Percentiles rank a stretch among this genome's conserved stretches.
These are phyloP conservation scores for Oligophagozyma castellii DNA, from an alignment of 1,139 yeast genomes.

Conservation along the genomic window DNA sequence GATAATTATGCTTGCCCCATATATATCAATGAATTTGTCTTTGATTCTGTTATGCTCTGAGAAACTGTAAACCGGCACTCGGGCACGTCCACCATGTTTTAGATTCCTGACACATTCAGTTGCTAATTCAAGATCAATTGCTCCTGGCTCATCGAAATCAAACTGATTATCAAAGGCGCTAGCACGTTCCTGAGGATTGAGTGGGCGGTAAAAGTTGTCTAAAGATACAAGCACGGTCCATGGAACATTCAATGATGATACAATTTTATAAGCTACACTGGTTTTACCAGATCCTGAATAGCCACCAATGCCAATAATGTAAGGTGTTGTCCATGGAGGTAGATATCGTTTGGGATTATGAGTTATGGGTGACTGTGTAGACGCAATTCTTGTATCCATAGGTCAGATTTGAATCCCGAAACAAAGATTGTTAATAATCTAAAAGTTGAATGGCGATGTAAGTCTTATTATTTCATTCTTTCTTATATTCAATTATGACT, in stretches of 20 bases:
- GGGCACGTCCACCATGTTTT: conserved; percentile 48
- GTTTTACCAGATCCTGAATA: conserved; percentile 94
- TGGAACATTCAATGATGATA: conserved; percentile 71
- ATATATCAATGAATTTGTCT: conserved; percentile 55
- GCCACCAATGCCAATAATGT: conserved; percentile 90
- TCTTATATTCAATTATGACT: no score
- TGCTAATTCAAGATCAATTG: conserved; percentile 66
- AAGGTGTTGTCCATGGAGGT: conserved; percentile 96
- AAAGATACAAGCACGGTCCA: conserved; percentile 90
- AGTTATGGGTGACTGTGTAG: conserved; percentile 6
- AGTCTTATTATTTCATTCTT: no score
- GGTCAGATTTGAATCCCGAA: no score
- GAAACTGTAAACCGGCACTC: conserved; percentile 82
- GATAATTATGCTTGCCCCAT: conserved; percentile 88
- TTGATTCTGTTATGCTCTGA: conserved; percentile 54
- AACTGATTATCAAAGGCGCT: conserved; percentile 53
- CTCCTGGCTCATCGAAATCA: conserved; percentile 79
- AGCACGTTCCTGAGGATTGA: conserved; percentile 44
- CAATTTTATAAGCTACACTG: conserved; percentile 74
- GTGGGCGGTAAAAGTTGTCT: conserved; percentile 80
- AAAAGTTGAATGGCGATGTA: no score
- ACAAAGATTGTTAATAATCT: no score
- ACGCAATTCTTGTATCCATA: conserved; percentile 11
- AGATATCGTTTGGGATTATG: conserved; percentile 31
- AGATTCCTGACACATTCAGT: conserved; percentile 49